Evolutionary conservation across 202 grass and related monocot species (phyloP), one percentile per base, ranked within the genome.

Genomic region (Miscanthus sacchariflorus): DNA sequence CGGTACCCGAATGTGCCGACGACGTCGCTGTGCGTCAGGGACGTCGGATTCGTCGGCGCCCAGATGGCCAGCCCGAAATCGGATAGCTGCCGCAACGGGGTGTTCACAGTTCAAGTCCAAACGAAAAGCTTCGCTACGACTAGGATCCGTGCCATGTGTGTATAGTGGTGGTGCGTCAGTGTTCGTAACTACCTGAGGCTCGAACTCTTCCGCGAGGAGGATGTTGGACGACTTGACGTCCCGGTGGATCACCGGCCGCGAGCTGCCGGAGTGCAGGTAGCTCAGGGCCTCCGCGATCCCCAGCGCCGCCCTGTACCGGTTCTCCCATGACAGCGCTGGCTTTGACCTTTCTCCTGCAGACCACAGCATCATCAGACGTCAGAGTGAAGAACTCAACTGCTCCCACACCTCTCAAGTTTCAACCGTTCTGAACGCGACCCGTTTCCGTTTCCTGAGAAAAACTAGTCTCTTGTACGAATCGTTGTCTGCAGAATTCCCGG

Each of bases 221-320:
- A 99, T 95, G 87, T 99, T 99, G 40, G 97, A 97, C 73, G 97
- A 99, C 78, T 99, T 99, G 86, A 99, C 86, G 74, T 99, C 97
- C 83, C 97, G 70, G 90, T 99, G 97, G 75, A 99, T 93, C 74
- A 99, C 94, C 56, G 97, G 94, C 83, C 89, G 87, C 58, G 95
- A 68, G 72, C 68, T 78, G 87, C 72, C 97, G 46, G 30, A 82
- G 83, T 99, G 93, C 17, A 97, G 90, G 92, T 97, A 99, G 75
- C 76, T 87, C 42, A 99, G 90, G 21, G 89, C 90, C 27, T 96
- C 93, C 9, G 97, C 93, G 89, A 99, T 77, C 45, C 93, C 93
- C 15, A 88, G 49, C 72, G 97, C 97, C 45, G 88, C 88, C 87
- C 69, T 91, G 85, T 90, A 91, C 91, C 95, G 93, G 36, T 84